Evolutionary conservation across 2,329 filamentous ascomycete genomes (phyloP), one percentile per base, ranked within the genome.

Genomic region (Chrysoporthe puriensis): DNA sequence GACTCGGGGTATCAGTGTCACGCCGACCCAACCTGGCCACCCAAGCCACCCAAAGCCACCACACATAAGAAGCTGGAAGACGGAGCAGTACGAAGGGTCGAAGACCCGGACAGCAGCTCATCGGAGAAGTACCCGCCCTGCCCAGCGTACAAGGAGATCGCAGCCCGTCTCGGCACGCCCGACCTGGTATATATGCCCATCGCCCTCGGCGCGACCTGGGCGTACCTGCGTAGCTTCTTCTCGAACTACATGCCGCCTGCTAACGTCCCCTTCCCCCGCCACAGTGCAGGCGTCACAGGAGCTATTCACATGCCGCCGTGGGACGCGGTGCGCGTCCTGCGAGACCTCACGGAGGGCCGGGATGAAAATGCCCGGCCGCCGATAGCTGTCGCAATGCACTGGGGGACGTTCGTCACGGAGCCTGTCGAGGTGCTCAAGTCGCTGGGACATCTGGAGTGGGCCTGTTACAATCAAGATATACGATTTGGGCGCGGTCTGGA

Each of bases 1-100:
- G 91, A 93, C 77, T 92, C 90, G 0, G 91, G 90, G 34, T 93
- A 93, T 48, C 73, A 74, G 56, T 74, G 54, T 46, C 73, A 75
- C 57, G 43, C 64, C 5, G 69, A 67, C 54, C 69, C 73, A 0
- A 14, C 52, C 18, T 75, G 73, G 73, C 73, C 73, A 1, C 73
- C 73, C 0, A 63, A 62, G 11, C 72, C 73, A 6, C 52, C 52
- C 0, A 44, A 13, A 52, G 2, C 43, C 11, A 64, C 13, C 13
- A 67, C 61, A 36, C 58, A 46, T 50, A 21, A 57, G n/a, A 52
- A 60, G 13, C 59, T 65, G 6, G 54, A 70, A 7, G 64, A 70
- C 2, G 40, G 34, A 16, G 44, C 16, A 18, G 63, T 65, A 21
- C 2, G 26, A 9, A 52, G 40, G 44, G 34, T 65, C 18, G 32